Evolutionary conservation across 2,329 filamentous ascomycete species (phyloP).

Genomic region (Alternaria triticimaculans): DNA sequence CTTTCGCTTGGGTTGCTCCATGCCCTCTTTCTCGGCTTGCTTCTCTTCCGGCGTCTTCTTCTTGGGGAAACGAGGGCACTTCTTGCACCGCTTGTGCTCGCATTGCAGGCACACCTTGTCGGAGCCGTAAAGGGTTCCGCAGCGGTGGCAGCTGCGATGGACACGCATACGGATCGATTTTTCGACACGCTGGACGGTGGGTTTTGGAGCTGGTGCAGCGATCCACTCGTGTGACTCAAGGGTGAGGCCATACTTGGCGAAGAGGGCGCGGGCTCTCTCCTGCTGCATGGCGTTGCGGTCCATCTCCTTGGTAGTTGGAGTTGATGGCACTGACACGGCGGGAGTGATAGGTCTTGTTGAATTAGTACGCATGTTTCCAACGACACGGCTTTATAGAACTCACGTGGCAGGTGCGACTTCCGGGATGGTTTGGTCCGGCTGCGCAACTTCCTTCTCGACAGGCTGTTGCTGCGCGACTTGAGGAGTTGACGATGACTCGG

Average conservation of each 20-base stretch:
- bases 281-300: constrained; percentile 47
- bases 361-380: constrained; percentile 1
- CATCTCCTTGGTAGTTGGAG: constrained; percentile 22
- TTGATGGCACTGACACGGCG: constrained; percentile 9
- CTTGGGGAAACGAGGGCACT: constrained; percentile 77
- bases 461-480: constrained; percentile 7
- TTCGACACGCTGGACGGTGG: constrained; percentile 64
- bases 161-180: constrained; percentile 81
- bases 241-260: constrained; percentile 52
- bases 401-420: constrained; percentile 12
- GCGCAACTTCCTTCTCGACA: constrained; percentile 2
- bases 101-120: constrained; percentile 78
- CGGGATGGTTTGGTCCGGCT: constrained; percentile 4
- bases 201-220: constrained; percentile 28
- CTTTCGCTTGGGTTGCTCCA: constrained; percentile 58
- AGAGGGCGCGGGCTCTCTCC: constrained; percentile 50
- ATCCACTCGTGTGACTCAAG: constrained; percentile 51
- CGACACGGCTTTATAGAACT: neutral
- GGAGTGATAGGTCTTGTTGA: constrained; percentile 5
- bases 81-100: constrained; percentile 79
- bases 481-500: constrained; percentile 16
- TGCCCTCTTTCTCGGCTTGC: constrained; percentile 32
- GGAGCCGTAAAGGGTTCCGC: constrained; percentile 74
- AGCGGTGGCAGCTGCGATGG: constrained; percentile 81
- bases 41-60: constrained; percentile 60